Evolutionary conservation across 306 rosid species (phyloP), one percentile per base, ranked within the genome.

Genomic region (Lupinus albus): DNA sequence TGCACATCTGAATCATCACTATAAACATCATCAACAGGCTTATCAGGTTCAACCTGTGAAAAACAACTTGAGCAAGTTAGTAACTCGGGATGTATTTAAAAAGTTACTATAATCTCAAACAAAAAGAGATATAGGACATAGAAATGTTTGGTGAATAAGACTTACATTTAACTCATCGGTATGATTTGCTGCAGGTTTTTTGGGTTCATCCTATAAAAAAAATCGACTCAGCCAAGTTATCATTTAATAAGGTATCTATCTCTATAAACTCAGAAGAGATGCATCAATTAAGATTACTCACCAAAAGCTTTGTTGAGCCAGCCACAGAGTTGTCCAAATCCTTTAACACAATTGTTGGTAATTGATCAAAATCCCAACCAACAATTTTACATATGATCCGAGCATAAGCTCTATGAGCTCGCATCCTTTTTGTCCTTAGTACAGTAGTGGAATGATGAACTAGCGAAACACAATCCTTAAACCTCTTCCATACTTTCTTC

Each of bases 361-460:
- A 74, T 48, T 79, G 71, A 68, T 78, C 78, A n/a, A n/a, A n/a
- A n/a, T 86, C 91, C 90, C 90, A 86, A 53, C 92, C 97, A 54
- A 91, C 64, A 69, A 88, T 71, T 72, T 70, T 82, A 60, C 88
- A 86, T 67, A 90, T 72, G 57, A 79, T 79, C 61, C 15, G 77
- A 1, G 82, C 96, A 69, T 85, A 85, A 70, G 88, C 87, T 75
- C 81, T 54, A 36, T 87, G 97, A 47, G 88, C 89, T 12, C 65
- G 71, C 55, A 16, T 87, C 64, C 79, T 84, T 75, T 41, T 68
- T 3, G 87, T 79, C 68, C 72, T 81, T 10, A 67, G 44, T 8
- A 84, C 61, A 2, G 86, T 11, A 67, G 79, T 69, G 0, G 86
- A 76, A 68, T 87, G 97, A 15, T 87, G 95, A 75, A 78, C 71